These are phyloP conservation scores for Cytospora mali DNA, from an alignment of 2,329 filamentous ascomycete genomes.

Conservation along the genomic window DNA sequence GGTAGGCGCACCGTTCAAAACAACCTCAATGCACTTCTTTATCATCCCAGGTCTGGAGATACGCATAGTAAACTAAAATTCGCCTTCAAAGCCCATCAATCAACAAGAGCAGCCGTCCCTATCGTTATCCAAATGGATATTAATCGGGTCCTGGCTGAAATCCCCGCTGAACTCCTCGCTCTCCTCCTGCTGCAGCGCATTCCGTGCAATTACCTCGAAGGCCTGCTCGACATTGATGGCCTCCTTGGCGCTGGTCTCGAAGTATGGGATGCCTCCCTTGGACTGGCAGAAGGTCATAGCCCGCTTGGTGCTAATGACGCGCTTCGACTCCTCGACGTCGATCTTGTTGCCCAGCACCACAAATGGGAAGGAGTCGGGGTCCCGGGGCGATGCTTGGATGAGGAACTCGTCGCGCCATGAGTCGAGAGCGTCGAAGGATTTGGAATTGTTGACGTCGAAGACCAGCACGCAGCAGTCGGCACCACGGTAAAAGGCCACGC, in stretches of 20 bases:
- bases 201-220: constrained; percentile 88
- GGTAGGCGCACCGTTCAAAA: constrained; percentile 4
- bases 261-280: constrained; percentile 96
- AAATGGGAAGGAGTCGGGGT: constrained; percentile 97
- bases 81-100: constrained; percentile 31
- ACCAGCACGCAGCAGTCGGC: constrained; percentile 98
- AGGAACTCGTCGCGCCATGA: constrained; percentile 98
- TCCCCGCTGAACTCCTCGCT: constrained; percentile 97
- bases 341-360: constrained; percentile 99
- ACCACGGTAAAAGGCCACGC: constrained; percentile 95
- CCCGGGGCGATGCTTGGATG: constrained; percentile 93
- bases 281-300: constrained; percentile 98
- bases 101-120: constrained; percentile 92
- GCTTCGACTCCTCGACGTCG: constrained; percentile 96
- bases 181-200: constrained; percentile 94
- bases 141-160: constrained; percentile 90
- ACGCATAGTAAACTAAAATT: neutral
- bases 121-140: constrained; percentile 94
- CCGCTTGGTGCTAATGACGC: constrained; percentile 93
- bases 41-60: neutral
- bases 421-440: constrained; percentile 97
- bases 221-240: constrained; percentile 93
- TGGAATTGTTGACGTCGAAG: constrained; percentile 98
- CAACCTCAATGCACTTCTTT: constrained; percentile 2
- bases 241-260: constrained; percentile 98